These are phyloP conservation scores for Pichia ethanolica DNA, from an alignment of 805 yeast species.

Conservation along the genomic window DNA sequence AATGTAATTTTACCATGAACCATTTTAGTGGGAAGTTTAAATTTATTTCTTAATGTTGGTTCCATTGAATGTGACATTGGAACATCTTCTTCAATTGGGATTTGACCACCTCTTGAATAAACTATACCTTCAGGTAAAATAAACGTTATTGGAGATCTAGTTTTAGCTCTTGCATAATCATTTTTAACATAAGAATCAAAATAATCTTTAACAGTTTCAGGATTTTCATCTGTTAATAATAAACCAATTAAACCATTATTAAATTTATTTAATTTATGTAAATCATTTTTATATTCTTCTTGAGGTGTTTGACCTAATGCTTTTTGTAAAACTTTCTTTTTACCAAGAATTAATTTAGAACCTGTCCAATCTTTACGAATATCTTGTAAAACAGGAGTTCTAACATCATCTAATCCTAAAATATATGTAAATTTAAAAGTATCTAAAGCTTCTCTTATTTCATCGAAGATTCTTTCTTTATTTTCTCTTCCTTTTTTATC, in stretches of 20 bases:
- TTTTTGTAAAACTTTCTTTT: constrained; percentile 86
- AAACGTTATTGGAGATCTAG: constrained; percentile 75
- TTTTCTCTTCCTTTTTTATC: constrained; percentile 93
- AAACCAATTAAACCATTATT: constrained; percentile 80
- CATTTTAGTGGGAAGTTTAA: constrained; percentile 86
- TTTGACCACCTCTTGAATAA: constrained; percentile 92
- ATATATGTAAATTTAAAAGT: constrained; percentile 76
- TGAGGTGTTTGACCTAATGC: constrained; percentile 84
- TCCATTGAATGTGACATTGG: constrained; percentile 96
- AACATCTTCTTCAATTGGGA: constrained; percentile 84
- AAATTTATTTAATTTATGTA: constrained; percentile 57
- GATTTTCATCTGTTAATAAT: constrained; percentile 81
- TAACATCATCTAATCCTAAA: constrained; percentile 79
- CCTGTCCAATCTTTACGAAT: constrained; percentile 91
- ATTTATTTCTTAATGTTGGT: constrained; percentile 81
- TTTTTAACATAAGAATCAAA: constrained; percentile 68
- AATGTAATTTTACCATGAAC: constrained; percentile 81
- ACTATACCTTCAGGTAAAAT: constrained; percentile 84
- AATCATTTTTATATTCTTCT: constrained; percentile 83
- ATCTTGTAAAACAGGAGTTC: constrained; percentile 93
- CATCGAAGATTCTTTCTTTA: constrained; percentile 86
- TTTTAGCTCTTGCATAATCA: constrained; percentile 88
- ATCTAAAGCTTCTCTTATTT: constrained; percentile 76
- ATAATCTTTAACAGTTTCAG: constrained; percentile 84
- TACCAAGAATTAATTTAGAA: constrained; percentile 82